Evolutionary conservation across 352 stramenopile species (phyloP).

Genomic region (Pythium coloratum): DNA sequence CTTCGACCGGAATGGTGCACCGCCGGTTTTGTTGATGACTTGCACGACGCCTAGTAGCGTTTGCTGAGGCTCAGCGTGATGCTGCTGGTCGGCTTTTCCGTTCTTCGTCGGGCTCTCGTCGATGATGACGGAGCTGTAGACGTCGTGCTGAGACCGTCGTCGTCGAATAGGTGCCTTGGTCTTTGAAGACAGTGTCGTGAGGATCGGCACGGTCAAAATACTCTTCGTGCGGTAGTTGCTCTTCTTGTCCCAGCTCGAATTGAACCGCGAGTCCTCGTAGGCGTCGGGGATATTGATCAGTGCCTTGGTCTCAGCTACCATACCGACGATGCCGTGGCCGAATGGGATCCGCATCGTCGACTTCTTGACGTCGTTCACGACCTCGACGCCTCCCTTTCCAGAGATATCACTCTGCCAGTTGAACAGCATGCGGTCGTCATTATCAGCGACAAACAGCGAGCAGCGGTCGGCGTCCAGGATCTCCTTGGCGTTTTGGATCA

Average conservation of each 20-base stretch:
- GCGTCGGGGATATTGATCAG: slow-evolving; percentile 73
- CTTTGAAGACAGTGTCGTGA: slow-evolving; percentile 42
- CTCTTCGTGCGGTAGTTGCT: slow-evolving; percentile 82
- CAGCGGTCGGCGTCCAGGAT: slow-evolving; percentile 76
- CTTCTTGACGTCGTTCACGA: slow-evolving; percentile 42
- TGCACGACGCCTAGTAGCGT: slow-evolving; percentile 71
- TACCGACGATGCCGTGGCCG: slow-evolving; percentile 69
- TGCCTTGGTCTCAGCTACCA: slow-evolving; percentile 63
- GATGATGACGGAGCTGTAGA: slow-evolving; percentile 22
- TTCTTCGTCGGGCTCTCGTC: neutral
- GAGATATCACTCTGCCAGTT: slow-evolving; percentile 80
- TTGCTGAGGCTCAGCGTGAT: slow-evolving; percentile 12
- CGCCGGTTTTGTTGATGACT: slow-evolving; percentile 82
- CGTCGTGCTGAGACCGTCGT: slow-evolving; percentile 22
- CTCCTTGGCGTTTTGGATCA: slow-evolving; percentile 76
- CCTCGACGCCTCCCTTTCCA: slow-evolving; percentile 48
- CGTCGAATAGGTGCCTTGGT: slow-evolving; percentile 20
- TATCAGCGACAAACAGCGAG: slow-evolving; percentile 73
- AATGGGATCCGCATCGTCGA: slow-evolving; percentile 66
- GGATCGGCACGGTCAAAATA: slow-evolving; percentile 72
- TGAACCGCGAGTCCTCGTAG: slow-evolving; percentile 77
- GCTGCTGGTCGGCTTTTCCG: neutral
- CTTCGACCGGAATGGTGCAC: slow-evolving; percentile 72
- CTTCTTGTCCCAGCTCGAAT: slow-evolving; percentile 77
- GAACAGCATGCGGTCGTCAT: slow-evolving; percentile 46